Percentiles rank a stretch among this genome's conserved stretches.
phyloP scores from a whole-genome alignment of 345 rosid species.

The Turnera subulata region DNA sequence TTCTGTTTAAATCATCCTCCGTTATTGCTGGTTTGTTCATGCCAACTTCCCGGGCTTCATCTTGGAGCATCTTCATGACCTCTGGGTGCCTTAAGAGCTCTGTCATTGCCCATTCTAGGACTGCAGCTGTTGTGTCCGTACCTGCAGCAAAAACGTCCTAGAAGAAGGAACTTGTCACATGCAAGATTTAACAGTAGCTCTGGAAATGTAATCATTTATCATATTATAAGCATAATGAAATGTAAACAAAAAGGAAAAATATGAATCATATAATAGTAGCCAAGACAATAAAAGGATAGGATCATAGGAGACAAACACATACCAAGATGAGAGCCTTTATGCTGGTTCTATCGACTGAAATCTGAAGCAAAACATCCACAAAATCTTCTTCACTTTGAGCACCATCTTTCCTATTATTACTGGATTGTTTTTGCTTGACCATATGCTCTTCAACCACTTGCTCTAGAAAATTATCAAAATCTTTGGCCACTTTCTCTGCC shows the following conservation, averaged over 20 bases:
- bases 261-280: neutral
- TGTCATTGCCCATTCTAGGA: conserved; percentile 11
- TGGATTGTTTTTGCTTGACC: too few relatives aligned
- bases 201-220: neutral
- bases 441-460: conserved; percentile 9
- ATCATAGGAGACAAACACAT: neutral
- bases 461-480: conserved; percentile 4
- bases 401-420: neutral
- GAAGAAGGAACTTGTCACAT: too few relatives aligned
- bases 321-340: conserved; percentile 48
- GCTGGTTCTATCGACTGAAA: conserved; percentile 30
- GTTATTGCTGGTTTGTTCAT: neutral
- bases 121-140: neutral
- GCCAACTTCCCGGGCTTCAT: neutral
- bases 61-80: conserved; percentile 1
- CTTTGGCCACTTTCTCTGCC: conserved; percentile 2
- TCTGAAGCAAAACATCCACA: conserved; percentile 26
- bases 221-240: neutral
- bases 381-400: conserved; percentile 13
- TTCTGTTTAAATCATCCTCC: neutral
- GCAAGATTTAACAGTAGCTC: too few relatives aligned
- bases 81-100: conserved; percentile 7
- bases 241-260: neutral
- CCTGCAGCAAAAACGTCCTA: conserved; percentile 11
- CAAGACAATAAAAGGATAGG: neutral